Conservation (phyloP, 2,329 filamentous ascomycete genomes). For the Diplocarpon rosae region DNA sequence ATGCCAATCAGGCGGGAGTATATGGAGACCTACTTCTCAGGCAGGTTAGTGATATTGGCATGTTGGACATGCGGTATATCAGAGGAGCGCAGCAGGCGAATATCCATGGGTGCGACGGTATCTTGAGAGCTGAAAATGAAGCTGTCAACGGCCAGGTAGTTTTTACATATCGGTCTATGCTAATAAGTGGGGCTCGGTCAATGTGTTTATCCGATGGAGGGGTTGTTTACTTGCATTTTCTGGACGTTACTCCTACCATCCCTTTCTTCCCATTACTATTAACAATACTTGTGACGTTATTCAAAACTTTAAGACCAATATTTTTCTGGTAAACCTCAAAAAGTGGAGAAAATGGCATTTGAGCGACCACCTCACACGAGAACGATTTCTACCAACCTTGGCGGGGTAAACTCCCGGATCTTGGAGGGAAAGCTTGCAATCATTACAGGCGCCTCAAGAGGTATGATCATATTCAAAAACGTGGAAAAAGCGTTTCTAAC, state of each 20-base stretch:
- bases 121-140: neutral
- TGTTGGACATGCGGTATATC: constrained; percentile 92
- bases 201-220: constrained; percentile 6
- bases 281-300: neutral
- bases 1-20: neutral
- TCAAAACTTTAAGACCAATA: neutral
- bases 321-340: too few species aligned
- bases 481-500: neutral
- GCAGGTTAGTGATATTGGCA: constrained; percentile 96
- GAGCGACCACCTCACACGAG: constrained; percentile 6
- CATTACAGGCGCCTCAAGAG: constrained; percentile 69
- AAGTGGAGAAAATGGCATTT: constrained; percentile 1
- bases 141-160: neutral
- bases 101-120: constrained; percentile 59
- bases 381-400: constrained; percentile 13
- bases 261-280: neutral
- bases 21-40: constrained; percentile 54
- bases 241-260: neutral
- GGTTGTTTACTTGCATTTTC: constrained; percentile 3
- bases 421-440: constrained; percentile 71
- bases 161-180: constrained; percentile 6
- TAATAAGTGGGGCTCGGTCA: constrained; percentile 7
- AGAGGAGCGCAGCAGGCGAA: constrained; percentile 71
- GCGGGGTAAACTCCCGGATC: constrained; percentile 16
- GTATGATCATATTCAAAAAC: constrained; percentile 32